Conservation (phyloP, 108 stramenopile species). For the Nitzschia palea region DNA sequence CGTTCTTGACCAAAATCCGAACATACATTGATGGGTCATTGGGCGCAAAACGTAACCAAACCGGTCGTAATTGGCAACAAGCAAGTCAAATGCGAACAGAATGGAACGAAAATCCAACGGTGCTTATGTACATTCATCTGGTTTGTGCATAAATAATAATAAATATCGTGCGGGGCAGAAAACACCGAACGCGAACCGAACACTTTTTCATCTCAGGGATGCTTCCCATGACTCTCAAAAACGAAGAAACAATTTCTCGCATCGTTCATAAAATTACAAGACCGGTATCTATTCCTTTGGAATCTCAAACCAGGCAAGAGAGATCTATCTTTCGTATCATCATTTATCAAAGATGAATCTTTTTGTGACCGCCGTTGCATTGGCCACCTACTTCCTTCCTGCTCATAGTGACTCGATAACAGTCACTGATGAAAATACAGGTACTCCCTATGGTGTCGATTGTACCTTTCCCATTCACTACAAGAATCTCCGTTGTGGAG, state of each 20-base stretch:
- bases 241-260: not conserved
- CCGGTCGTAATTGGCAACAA: no score
- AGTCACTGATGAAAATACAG: conserved; percentile 13
- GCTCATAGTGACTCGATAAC: conserved; percentile 6
- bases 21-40: no score
- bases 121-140: no score
- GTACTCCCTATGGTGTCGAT: conserved; percentile 65
- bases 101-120: no score
- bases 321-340: no score
- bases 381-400: not conserved
- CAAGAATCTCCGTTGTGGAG: conserved; percentile 42
- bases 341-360: conserved; percentile 9
- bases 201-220: not conserved
- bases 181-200: conserved; percentile 13
- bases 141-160: no score
- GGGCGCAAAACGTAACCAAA: no score
- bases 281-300: not conserved
- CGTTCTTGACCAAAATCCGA: no score
- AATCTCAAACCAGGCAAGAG: not conserved
- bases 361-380: conserved; percentile 1
- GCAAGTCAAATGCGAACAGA: no score
- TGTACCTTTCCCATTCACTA: conserved; percentile 80
- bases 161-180: no score
- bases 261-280: not conserved
- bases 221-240: not conserved